These are phyloP conservation scores for Zymoseptoria pseudotritici DNA, from an alignment of 2,329 filamentous ascomycete genomes.

Conservation along the genomic window DNA sequence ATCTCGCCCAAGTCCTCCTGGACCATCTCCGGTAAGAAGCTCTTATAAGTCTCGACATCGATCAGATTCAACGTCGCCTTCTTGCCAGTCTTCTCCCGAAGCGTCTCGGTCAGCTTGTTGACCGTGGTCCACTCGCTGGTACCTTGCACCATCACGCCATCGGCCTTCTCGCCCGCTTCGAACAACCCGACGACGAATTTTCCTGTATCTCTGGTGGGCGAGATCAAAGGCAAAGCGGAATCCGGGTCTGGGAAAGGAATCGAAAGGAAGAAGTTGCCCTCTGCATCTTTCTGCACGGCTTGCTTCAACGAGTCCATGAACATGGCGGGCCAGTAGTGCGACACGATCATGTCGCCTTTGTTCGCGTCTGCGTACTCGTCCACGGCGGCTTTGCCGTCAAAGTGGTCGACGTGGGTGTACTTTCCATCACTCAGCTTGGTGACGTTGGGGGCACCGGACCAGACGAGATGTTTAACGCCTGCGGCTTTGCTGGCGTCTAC, in stretches of 20 bases:
- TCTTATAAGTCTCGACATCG: constrained; percentile 18
- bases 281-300: background rate
- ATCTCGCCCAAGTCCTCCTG: constrained; percentile 24
- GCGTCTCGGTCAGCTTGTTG: constrained; percentile 18
- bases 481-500: constrained; percentile 25
- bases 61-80: constrained; percentile 21
- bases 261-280: background rate
- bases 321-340: constrained; percentile 23
- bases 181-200: constrained; percentile 26
- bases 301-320: constrained; percentile 15
- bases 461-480: constrained; percentile 35
- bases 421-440: constrained; percentile 26
- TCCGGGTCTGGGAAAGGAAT: background rate
- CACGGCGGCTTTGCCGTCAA: constrained; percentile 32
- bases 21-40: constrained; percentile 20
- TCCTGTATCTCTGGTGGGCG: constrained; percentile 20
- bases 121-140: constrained; percentile 25
- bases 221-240: constrained; percentile 23
- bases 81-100: constrained; percentile 18
- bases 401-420: constrained; percentile 30
- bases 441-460: constrained; percentile 26
- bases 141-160: constrained; percentile 22
- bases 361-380: constrained; percentile 28
- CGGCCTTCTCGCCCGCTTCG: constrained; percentile 18
- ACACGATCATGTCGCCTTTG: constrained; percentile 20